Conservation (phyloP, 345 rosid species). For the Salix exigua region DNA sequence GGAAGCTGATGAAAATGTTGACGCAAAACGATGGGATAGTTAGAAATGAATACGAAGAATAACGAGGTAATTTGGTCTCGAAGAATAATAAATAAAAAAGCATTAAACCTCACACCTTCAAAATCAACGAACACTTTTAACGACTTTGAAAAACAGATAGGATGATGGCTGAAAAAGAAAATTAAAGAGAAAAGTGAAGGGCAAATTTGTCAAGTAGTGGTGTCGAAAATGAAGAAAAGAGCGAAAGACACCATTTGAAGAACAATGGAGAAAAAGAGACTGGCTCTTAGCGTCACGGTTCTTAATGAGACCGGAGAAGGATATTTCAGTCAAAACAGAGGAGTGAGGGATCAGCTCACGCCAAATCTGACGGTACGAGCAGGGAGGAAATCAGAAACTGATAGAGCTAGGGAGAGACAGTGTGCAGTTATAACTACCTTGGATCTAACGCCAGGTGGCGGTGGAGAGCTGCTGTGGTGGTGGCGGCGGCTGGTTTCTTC, state of each 20-base stretch:
- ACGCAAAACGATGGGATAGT: background rate
- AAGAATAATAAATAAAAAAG: constrained; percentile 1
- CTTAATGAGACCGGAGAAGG: background rate
- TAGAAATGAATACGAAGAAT: background rate
- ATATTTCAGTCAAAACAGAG: background rate
- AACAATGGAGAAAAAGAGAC: background rate
- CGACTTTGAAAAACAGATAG: too few species aligned
- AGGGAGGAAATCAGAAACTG: background rate
- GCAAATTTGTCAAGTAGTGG: too few species aligned
- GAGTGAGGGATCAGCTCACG: constrained; percentile 19
- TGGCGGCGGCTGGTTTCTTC: constrained; percentile 54
- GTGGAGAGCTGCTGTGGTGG: constrained; percentile 17
- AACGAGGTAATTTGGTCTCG: constrained; percentile 3
- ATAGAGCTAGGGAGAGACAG: background rate
- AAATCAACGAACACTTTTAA: too few species aligned
- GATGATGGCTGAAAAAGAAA: too few species aligned
- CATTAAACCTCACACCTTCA: constrained; percentile 1
- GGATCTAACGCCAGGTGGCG: constrained; percentile 58
- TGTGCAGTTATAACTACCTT: constrained; percentile 37
- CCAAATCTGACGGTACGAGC: background rate
- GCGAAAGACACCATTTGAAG: background rate
- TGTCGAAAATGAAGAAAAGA: too few species aligned
- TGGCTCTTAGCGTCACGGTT: too few species aligned
- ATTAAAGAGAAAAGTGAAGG: too few species aligned
- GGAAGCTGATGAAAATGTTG: background rate